Conservation (phyloP, 768 basidiomycete genomes). For the Leucogyrophana mollusca region DNA sequence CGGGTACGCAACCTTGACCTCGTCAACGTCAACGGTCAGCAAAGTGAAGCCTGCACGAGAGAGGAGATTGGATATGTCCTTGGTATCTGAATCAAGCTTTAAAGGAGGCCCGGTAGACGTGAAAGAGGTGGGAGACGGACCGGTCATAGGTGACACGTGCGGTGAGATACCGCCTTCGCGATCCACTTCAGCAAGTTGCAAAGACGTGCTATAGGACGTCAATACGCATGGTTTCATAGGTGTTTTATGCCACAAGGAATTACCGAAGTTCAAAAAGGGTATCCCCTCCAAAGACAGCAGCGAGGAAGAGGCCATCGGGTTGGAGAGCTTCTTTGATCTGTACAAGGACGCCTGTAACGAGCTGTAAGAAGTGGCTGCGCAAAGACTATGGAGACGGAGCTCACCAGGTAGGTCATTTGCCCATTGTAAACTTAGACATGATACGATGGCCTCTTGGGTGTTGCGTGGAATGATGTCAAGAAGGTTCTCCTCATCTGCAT, state of each 20-base stretch:
- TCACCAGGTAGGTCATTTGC: slow-evolving; percentile 93
- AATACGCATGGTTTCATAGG: slow-evolving; percentile 7
- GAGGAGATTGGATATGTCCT: slow-evolving; percentile 90
- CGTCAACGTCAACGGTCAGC: slow-evolving; percentile 94
- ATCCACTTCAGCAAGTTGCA: slow-evolving; percentile 93
- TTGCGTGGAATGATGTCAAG: slow-evolving; percentile 61
- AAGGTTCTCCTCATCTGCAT: slow-evolving; percentile 82
- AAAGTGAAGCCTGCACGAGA: slow-evolving; percentile 91
- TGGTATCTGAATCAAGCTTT: slow-evolving; percentile 70
- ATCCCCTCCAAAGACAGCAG: slow-evolving; percentile 93
- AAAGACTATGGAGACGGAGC: slow-evolving; percentile 10
- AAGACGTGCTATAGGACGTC: slow-evolving; percentile 64
- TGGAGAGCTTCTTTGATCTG: slow-evolving; percentile 83
- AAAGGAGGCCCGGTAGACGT: no score
- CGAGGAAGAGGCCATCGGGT: slow-evolving; percentile 93
- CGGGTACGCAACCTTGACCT: slow-evolving; percentile 87
- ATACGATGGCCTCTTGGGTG: slow-evolving; percentile 90
- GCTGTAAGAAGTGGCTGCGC: background rate
- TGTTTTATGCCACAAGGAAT: slow-evolving; percentile 7
- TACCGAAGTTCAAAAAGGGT: slow-evolving; percentile 92
- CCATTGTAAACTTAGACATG: slow-evolving; percentile 93
- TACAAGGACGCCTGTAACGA: slow-evolving; percentile 64
- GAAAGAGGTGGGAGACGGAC: no score
- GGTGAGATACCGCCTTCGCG: slow-evolving; percentile 97
- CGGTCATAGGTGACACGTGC: slow-evolving; percentile 96